These are phyloP conservation scores for Schizosaccharomyces cryophilus DNA, from an alignment of 805 yeast species.

Conservation along the genomic window DNA sequence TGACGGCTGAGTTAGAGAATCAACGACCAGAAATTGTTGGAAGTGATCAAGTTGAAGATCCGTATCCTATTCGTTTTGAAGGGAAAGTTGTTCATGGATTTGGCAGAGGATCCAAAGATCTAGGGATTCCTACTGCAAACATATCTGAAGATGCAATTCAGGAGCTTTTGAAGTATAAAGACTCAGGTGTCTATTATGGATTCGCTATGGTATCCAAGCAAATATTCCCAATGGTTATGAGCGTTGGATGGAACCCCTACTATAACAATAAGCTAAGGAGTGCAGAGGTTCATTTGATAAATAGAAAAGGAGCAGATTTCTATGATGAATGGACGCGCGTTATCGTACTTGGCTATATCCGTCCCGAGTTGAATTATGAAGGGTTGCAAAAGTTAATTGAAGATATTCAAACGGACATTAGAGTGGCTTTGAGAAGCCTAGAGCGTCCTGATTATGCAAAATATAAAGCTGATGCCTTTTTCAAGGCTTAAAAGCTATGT, in stretches of 20 bases:
- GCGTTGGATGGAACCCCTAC: conserved; percentile 89
- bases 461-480: conserved; percentile 10
- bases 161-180: conserved; percentile 17
- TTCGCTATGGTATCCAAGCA: conserved; percentile 22
- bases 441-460: conserved; percentile 19
- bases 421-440: conserved; percentile 32
- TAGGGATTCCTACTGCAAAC: conserved; percentile 63
- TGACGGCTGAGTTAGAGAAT: neutral
- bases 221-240: conserved; percentile 35
- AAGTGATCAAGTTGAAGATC: conserved; percentile 10
- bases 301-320: conserved; percentile 37
- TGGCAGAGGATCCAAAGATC: conserved; percentile 82
- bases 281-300: conserved; percentile 64
- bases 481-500: neutral
- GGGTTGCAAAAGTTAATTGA: conserved; percentile 57
- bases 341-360: conserved; percentile 58
- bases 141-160: conserved; percentile 21
- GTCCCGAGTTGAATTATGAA: conserved; percentile 75
- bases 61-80: conserved; percentile 16
- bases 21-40: conserved; percentile 1
- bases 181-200: conserved; percentile 83
- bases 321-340: conserved; percentile 61
- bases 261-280: conserved; percentile 57
- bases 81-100: conserved; percentile 49
- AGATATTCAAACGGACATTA: conserved; percentile 63